These are phyloP conservation scores for Cryptococcus amylolentus DNA, from an alignment of 1,284 basidiomycete species.

Conservation along the genomic window DNA sequence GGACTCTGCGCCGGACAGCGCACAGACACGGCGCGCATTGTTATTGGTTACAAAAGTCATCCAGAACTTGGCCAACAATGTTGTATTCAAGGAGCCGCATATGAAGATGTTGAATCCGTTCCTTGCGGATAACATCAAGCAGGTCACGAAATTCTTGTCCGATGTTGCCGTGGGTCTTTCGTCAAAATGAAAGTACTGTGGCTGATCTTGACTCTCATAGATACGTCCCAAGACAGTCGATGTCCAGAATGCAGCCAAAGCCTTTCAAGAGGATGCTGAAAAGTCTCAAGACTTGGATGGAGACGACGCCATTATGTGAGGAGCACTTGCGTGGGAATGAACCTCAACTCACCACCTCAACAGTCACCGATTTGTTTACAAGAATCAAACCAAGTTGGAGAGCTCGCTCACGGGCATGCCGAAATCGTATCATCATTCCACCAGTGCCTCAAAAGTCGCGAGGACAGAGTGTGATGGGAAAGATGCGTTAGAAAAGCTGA, in stretches of 20 bases:
- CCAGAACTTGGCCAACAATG: constrained; percentile 88
- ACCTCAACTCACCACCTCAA: background rate
- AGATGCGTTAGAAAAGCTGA: constrained; percentile 70
- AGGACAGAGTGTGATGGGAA: constrained; percentile 61
- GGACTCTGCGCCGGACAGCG: constrained; percentile 63
- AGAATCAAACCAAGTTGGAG: constrained; percentile 34
- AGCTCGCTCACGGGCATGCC: constrained; percentile 29
- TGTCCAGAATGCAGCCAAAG: constrained; percentile 31
- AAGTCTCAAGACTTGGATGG: constrained; percentile 33
- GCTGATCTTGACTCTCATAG: constrained; percentile 10
- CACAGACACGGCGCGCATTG: constrained; percentile 67
- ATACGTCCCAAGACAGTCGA: constrained; percentile 37
- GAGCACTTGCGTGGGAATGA: background rate
- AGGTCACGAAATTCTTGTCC: constrained; percentile 75
- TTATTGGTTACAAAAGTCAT: constrained; percentile 85
- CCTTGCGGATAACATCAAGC: constrained; percentile 69
- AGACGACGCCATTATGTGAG: constrained; percentile 39
- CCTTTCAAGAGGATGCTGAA: constrained; percentile 35
- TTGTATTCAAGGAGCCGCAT: constrained; percentile 76
- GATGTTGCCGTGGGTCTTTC: constrained; percentile 64
- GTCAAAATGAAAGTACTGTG: no score
- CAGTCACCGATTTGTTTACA: constrained; percentile 41
- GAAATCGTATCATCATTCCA: constrained; percentile 19
- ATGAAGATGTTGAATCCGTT: constrained; percentile 79
- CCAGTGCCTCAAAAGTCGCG: constrained; percentile 19